Evolutionary conservation across 2,329 filamentous ascomycete genomes (phyloP), one percentile per base, ranked within the genome.

Genomic region (Ramichloridium luteum): DNA sequence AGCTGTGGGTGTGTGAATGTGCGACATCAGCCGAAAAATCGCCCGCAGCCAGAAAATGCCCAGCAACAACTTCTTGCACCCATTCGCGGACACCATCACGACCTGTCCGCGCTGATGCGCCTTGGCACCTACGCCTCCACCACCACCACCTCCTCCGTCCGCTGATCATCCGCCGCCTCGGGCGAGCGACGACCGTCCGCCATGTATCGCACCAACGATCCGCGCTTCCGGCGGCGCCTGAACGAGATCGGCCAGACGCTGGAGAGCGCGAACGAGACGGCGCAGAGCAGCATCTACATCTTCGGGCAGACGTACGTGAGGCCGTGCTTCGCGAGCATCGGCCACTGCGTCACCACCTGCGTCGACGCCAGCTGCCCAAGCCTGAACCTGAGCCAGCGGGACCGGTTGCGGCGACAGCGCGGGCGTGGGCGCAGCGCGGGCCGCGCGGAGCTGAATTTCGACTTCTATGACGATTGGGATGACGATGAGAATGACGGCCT

Each of bases 401-500:
- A 57, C 42, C 41, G 52, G 30, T 27, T 76, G 80, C 1, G 85
- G 77, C 18, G 74, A 77, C 50, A 57, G 16, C 74, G 82, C 35
- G 66, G 77, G 39, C 75, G 84, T 47, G 71, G 79, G 20, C 59
- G 66, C 13, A 58, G 61, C 34, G 55, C 64, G 38, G 74, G 72
- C 2, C 59, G 74, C 31, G 80, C 85, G 16, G 86, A 94, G 58
- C 73, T 80, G 48, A 86, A 74, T 49, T 96, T 96, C 54, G 88
- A 94, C 56, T 96, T 96, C 55, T 96, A 96, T 61, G 88, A 94
- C 57, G 88, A 94, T 57, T 96, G 88, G 88, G 84, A 93, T 39
- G 67, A 70, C 27, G 70, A 74, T 16, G 68, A 71, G 30, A 64
- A 63, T 18, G 69, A 74, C 23, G 70, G 76, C 0, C 56, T 88